Evolutionary conservation across 2,329 filamentous ascomycete species (phyloP), one percentile per base, ranked within the genome.

Genomic region (Fusarium sambucinum): DNA sequence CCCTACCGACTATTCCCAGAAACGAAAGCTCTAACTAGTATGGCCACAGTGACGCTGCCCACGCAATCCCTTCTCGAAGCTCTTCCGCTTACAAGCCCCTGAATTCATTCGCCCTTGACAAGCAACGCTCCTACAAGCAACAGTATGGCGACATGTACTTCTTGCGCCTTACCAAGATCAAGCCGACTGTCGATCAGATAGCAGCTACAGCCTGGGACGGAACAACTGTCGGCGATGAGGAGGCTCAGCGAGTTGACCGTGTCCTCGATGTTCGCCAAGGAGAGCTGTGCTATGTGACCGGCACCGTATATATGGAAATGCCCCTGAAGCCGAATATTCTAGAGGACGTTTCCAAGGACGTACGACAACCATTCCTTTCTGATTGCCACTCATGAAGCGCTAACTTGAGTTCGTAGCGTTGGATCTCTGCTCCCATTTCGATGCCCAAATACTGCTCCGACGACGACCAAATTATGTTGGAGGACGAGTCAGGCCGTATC

Each of bases 121-220:
- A 86, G 74, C 82, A 86, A 61, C 86, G 86, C 65, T 91, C 94
- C 55, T 99, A 98, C 78, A 86, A 94, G 78, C 96, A 98, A 78
- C 96, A 99, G 81, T 99, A 92, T 86, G 93, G 92, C 66, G 96
- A 99, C 80, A 95, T 98, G 88, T 99, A 99, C 85, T 99, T 97
- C 77, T 79, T 97, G 72, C 92, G 96, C 14, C 86, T 99, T 25
- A 89, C 93, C 37, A 92, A 92, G 80, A 88, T 99, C 77, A 97
- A 95, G 80, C 92, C 94, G 12, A 86, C 88, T 1, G 92, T 97
- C 0, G 92, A 97, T 73, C 80, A 87, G 66, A 85, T 92, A 51
- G 95, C 94, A 0, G 80, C 82, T 17, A 89, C 90, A 33, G 89
- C 91, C 9, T 99, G 96, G 93, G 85, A 88, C 46, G 90, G 88